phyloP scores from a whole-genome alignment of 805 yeast genomes.

The Candida insectalens region DNA sequence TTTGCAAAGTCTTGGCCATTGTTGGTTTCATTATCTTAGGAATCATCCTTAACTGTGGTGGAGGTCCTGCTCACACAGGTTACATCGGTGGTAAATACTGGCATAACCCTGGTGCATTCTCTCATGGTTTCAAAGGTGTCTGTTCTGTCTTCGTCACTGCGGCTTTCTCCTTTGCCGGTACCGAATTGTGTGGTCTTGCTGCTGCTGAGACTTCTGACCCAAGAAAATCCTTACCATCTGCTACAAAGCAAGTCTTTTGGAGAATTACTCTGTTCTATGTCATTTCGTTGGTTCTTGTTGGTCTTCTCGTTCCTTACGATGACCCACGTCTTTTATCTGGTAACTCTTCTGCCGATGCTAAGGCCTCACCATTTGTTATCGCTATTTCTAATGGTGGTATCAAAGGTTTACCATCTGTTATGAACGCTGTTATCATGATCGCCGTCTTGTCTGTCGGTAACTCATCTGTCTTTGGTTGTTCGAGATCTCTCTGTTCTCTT shows the following conservation, averaged over 20 bases:
- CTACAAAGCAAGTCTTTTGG: slow-evolving; percentile 56
- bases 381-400: slow-evolving; percentile 58
- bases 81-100: slow-evolving; percentile 53
- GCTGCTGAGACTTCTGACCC: slow-evolving; percentile 60
- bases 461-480: slow-evolving; percentile 64
- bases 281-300: slow-evolving; percentile 35
- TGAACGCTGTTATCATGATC: slow-evolving; percentile 64
- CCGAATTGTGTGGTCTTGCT: slow-evolving; percentile 55
- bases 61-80: slow-evolving; percentile 46
- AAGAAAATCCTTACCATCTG: slow-evolving; percentile 50
- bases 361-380: slow-evolving; percentile 70
- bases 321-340: slow-evolving; percentile 37
- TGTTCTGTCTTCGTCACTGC: slow-evolving; percentile 57
- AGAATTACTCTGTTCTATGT: slow-evolving; percentile 48
- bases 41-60: slow-evolving; percentile 50
- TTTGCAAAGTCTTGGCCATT: slow-evolving; percentile 47
- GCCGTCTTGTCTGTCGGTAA: slow-evolving; percentile 72
- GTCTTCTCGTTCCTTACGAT: slow-evolving; percentile 48
- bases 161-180: slow-evolving; percentile 57
- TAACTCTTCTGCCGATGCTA: slow-evolving; percentile 36
- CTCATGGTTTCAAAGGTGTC: slow-evolving; percentile 49
- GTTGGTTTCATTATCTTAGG: slow-evolving; percentile 48
- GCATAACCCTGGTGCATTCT: slow-evolving; percentile 50
- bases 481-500: slow-evolving; percentile 58
- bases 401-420: slow-evolving; percentile 56